Evolutionary conservation across 2,329 filamentous ascomycete species (phyloP), one percentile per base, ranked within the genome.

Genomic region (Scytalidium lignicola): DNA sequence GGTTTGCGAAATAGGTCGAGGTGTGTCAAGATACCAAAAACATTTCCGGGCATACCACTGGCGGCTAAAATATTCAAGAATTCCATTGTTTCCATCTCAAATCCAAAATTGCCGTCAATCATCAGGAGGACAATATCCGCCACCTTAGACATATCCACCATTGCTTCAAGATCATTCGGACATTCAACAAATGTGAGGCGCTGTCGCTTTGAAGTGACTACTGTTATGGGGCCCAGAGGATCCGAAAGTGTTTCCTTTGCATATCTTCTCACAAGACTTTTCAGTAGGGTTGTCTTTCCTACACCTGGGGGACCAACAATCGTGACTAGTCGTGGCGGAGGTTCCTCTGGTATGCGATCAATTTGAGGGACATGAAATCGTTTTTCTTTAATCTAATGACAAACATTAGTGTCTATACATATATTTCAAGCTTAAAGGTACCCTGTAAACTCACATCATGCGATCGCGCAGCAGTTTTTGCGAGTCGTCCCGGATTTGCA

Each of bases 41-140:
- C 91, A 61, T 99, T 99, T 56, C 93, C 92, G 0, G 95, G 93
- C 92, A 99, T 97, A 67, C 93, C 93, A 23, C 88, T 95, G 2
- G 90, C 83, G n/a, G 88, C 86, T 45, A 99, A 75, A 17, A 96
- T 85, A 60, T 96, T 97, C 63, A 99, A 74, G 54, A 99, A 99
- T 70, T 99, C 93, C 93, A 99, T 99, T 0, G 93, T 99, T 76
- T 99, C 93, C 93, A 99, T 99, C 71, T 99, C 93, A 65, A 99
- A 99, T 13, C 93, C 95, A 63, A 88, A 99, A 70, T 97, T 97
- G 49, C 93, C 95, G 65, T 99, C 93, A 60, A 99, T 99, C 88
- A 99, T 93, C 49, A 99, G 79, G 44, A 99, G 77, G 5, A 97
- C 89, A 61, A 99, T 96, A 67, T 99, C 93, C 17, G 95, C 93